A percentile compares a stretch with the other conserved stretches of the same genome.
These are phyloP conservation scores for Fusarium globosum DNA, from an alignment of 2,329 filamentous ascomycete species.

Conservation along the genomic window DNA sequence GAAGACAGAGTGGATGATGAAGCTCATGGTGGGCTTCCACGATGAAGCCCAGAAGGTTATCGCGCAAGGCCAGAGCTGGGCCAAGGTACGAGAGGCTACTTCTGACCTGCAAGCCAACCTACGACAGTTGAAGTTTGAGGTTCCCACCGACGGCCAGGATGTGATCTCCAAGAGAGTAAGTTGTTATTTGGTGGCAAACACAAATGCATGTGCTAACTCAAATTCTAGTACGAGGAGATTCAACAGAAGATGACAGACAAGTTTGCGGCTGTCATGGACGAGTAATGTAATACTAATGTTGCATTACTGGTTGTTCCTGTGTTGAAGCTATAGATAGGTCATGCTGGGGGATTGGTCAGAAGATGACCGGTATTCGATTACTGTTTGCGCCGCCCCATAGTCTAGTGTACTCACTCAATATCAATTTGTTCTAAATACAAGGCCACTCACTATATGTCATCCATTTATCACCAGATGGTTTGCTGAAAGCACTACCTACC, in stretches of 20 bases:
- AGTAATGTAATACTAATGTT: conserved; percentile 66
- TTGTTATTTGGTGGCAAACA: neutral
- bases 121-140: conserved; percentile 95
- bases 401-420: conserved; percentile 46
- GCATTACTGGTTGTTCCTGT: conserved; percentile 40
- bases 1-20: conserved; percentile 99
- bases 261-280: conserved; percentile 95
- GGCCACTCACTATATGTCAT: neutral
- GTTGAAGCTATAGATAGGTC: conserved; percentile 46
- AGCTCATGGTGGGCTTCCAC: conserved; percentile 97
- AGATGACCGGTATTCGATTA: conserved; percentile 41
- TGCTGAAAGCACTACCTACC: neutral
- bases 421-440: conserved; percentile 38
- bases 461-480: neutral
- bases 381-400: conserved; percentile 44
- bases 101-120: conserved; percentile 86
- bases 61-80: conserved; percentile 89
- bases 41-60: conserved; percentile 98
- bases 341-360: conserved; percentile 36
- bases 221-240: conserved; percentile 84
- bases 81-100: conserved; percentile 91
- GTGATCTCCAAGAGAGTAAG: conserved; percentile 84
- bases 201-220: conserved; percentile 52
- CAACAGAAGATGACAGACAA: conserved; percentile 95
- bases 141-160: conserved; percentile 87